A percentile compares a stretch with the other conserved stretches of the same genome.
These are phyloP conservation scores for Neurospora sp. DNA, from an alignment of 495 filamentous ascomycete genomes.

Conservation along the genomic window DNA sequence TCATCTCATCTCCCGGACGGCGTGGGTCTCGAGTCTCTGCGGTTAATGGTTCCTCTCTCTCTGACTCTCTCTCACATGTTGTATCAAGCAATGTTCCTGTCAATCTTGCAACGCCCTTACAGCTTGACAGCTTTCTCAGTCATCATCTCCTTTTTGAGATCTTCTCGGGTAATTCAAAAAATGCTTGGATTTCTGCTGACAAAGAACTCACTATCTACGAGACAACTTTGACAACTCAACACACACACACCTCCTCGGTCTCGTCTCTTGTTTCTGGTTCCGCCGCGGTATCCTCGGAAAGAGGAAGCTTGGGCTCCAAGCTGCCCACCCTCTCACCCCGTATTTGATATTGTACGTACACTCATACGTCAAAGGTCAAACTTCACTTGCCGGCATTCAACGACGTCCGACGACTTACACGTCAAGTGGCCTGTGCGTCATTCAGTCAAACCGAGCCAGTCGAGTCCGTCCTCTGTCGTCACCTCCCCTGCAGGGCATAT, in stretches of 20 bases:
- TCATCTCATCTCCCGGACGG: constrained; percentile 4
- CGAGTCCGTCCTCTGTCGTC: not conserved
- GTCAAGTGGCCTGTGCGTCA: not conserved
- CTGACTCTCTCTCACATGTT: not conserved
- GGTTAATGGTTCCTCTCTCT: not conserved
- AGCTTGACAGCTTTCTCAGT: not conserved
- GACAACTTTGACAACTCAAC: not conserved
- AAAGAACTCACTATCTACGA: not conserved
- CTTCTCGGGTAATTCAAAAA: not conserved
- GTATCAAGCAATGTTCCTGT: not conserved
- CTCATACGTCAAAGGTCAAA: not conserved
- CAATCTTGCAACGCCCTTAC: not conserved
- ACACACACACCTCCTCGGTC: not conserved
- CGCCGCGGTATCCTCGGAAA: not conserved
- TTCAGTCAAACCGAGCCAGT: not conserved
- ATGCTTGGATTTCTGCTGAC: not conserved
- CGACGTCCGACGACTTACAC: not conserved
- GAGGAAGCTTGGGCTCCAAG: not conserved
- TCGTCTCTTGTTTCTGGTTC: not conserved
- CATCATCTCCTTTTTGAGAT: not conserved
- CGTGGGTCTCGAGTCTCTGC: not conserved
- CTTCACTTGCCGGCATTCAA: not conserved
- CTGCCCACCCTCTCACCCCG: not conserved
- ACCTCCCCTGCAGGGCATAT: constrained; percentile 28
- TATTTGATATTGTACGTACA: not conserved